A percentile compares a stretch with the other conserved stretches of the same genome.
Conservation (phyloP, 2,329 filamentous ascomycete genomes). For the Trichophyton benhamiae region DNA sequence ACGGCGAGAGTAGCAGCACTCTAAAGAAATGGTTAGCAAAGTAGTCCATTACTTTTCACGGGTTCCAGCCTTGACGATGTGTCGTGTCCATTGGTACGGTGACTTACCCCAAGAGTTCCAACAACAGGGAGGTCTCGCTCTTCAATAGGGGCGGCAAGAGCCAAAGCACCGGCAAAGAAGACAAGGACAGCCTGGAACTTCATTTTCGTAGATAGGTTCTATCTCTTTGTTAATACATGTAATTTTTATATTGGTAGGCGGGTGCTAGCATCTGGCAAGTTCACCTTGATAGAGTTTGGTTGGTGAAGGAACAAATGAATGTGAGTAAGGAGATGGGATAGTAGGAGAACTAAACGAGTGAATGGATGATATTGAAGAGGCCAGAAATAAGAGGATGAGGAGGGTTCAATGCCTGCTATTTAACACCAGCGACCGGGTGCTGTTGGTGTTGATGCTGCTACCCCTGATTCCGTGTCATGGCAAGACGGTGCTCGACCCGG, state of each 20-base stretch:
- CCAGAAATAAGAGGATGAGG: neutral
- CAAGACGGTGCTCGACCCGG: neutral
- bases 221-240: neutral
- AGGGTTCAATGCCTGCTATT: neutral
- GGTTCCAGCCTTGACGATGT: neutral
- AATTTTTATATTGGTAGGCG: neutral
- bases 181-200: slow-evolving; percentile 1
- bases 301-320: neutral
- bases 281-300: neutral
- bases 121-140: neutral
- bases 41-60: neutral
- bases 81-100: neutral
- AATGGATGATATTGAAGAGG: neutral
- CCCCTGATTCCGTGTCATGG: neutral
- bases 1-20: no score
- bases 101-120: neutral
- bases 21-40: neutral
- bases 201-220: neutral
- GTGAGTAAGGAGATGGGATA: neutral
- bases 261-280: neutral
- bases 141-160: neutral
- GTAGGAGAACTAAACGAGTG: neutral
- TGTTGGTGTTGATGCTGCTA: neutral
- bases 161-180: neutral
- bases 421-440: neutral